Base-by-base conservation (phyloP, 176 grass and related monocot genomes). In the Leersia perrieri region DNA sequence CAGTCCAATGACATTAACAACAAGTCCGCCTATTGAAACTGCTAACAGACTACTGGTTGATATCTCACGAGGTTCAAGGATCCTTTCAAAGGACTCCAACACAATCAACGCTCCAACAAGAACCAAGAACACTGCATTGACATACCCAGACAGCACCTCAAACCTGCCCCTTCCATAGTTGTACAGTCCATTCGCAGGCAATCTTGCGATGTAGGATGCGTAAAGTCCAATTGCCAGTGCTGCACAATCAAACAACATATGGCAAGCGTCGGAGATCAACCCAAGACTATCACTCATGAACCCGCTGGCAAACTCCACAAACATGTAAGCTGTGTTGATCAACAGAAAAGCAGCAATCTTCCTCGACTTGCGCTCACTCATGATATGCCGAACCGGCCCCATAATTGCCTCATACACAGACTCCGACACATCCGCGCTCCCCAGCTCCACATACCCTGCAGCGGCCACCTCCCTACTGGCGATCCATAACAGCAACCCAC, bases 211-310 rank as follows among this genome's bases (percentile, higher is more conserved):
- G 70, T 98, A 98, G 1, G 96, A 93, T 0, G 96, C 92, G 63
- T 98, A 98, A 11, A 98, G 86, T 22, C 95, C 95, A 38, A 98
- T 98, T 33, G 84, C 96, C 72, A 98, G 64, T 0, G 96, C 92
- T 70, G 90, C 96, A 77, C 96, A 98, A 81, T 98, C 96, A 75
- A 98, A 98, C 66, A 98, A 58, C 96, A 98, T 98, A 72, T 98
- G 96, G 40, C 96, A 98, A 62, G 96, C 96, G 42, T 98, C 96
- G 10, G 92, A 98, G 65, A 98, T 94, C 80, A 98, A 30, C 42
- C 92, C 96, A 65, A 98, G 88, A 64, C 96, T 98, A 78, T 98
- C 94, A 55, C 96, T 95, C 96, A 95, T 93, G 89, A 98, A 98
- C 58, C 96, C 92, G 2, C 82, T 84, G 32, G 68, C 75, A 70